Evolutionary conservation across 805 yeast genomes (phyloP), one percentile per base, ranked within the genome.

Genomic region (Metschnikowia lunata): DNA sequence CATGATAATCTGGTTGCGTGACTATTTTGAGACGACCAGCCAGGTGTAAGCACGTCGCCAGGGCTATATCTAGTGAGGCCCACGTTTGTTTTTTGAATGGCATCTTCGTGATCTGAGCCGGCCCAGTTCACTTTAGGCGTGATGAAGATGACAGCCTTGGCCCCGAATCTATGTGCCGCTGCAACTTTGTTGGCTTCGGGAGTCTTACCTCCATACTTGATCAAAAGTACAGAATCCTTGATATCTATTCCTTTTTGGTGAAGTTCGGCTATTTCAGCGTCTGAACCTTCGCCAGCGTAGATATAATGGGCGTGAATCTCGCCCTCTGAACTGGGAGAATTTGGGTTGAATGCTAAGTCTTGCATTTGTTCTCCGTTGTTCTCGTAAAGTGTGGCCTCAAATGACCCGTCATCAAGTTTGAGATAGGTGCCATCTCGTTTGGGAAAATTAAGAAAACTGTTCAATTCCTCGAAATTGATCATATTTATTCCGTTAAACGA

Each of bases 1-100:
- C 80, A 66, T 11, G 62, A 64, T 13, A 69, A 57, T 43, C 71
- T 68, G 12, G 68, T 68, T 36, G 64, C 64, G 43, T 62, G 61
- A 18, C 66, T 68, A 33, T 66, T 66, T 15, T 60, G 67, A 18
- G 77, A 66, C 0, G 83, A 71, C 82, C 84, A 80, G 1, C 95
- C 96, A 0, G 96, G 95, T 3, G 85, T 75, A 30, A 86, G 59
- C 4, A 88, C 77, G 60, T 89, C 93, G 8, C 97, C 97, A 1
- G 91, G 78, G 45, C 79, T 76, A 42, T 64, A 64, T 44, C 82
- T 79, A 0, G 83, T 73, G 30, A 78, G 62, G 0, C 81, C 85
- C 6, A 82, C 85, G 35, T 83, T 72, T 36, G 69, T 73, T 39
- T 77, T 71, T 54, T 77, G 78, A 28, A 84, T 76, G 1, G 76